Evolutionary conservation across 768 basidiomycete genomes (phyloP).

Genomic region (Suillus luteus): DNA sequence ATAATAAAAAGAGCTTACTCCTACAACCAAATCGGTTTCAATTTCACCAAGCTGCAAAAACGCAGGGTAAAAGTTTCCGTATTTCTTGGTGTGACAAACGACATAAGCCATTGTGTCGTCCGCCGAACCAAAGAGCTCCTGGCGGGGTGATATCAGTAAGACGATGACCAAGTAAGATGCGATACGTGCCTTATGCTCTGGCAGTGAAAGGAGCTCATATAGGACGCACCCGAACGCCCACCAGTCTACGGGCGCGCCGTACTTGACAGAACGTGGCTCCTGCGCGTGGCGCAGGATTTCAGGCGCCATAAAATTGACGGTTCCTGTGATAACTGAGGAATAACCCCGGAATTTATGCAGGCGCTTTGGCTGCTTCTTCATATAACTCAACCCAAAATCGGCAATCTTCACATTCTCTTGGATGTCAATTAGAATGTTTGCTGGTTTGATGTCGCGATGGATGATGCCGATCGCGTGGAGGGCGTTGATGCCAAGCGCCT

Average conservation of each 20-base stretch:
- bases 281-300: slow-evolving; percentile 37
- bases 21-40: slow-evolving; percentile 32
- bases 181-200: slow-evolving; percentile 25
- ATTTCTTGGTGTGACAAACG: slow-evolving; percentile 18
- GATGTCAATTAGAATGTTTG: slow-evolving; percentile 59
- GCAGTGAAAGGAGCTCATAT: slow-evolving; percentile 37
- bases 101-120: slow-evolving; percentile 27
- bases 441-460: too few species aligned
- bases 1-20: slow-evolving; percentile 25
- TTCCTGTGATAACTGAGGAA: slow-evolving; percentile 34
- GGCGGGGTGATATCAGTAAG: not conserved
- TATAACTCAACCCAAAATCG: slow-evolving; percentile 42
- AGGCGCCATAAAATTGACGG: slow-evolving; percentile 42
- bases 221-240: slow-evolving; percentile 45
- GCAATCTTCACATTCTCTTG: slow-evolving; percentile 42
- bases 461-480: too few species aligned
- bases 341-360: slow-evolving; percentile 22
- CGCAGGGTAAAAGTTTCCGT: slow-evolving; percentile 21
- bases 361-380: slow-evolving; percentile 13
- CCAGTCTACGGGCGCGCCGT: slow-evolving; percentile 41
- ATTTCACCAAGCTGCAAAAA: slow-evolving; percentile 26
- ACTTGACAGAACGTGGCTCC: slow-evolving; percentile 16
- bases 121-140: slow-evolving; percentile 36
- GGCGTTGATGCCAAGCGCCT: too few species aligned
- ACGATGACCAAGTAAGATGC: not conserved